Conservation (phyloP, 768 basidiomycete species). For the Phlebiopsis flavidoalba region DNA sequence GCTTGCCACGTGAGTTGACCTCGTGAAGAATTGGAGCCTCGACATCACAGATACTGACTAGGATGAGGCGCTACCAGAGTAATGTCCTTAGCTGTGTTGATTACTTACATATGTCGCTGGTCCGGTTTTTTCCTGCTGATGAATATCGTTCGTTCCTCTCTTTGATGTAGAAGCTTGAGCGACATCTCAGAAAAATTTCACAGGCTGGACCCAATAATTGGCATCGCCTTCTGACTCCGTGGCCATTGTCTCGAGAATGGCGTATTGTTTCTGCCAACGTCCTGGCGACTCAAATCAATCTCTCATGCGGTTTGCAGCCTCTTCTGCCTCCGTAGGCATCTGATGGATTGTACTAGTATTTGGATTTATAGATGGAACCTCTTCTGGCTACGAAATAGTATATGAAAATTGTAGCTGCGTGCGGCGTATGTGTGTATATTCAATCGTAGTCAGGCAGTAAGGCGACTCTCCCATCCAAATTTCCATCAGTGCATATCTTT, state of each 20-base stretch:
- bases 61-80: too few relatives aligned
- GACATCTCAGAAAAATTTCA: background rate
- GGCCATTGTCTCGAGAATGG: background rate
- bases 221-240: background rate
- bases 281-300: background rate
- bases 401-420: too few relatives aligned
- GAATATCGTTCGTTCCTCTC: background rate
- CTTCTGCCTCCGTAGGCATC: too few relatives aligned
- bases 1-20: background rate
- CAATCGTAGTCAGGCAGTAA: background rate
- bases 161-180: background rate
- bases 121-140: background rate
- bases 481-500: slow-evolving; percentile 14
- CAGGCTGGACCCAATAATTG: background rate
- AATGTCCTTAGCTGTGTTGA: background rate
- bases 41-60: too few relatives aligned
- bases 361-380: too few relatives aligned
- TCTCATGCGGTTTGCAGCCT: background rate
- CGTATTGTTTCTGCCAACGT: background rate
- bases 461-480: slow-evolving; percentile 13
- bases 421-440: background rate
- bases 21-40: background rate
- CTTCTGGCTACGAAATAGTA: too few relatives aligned
- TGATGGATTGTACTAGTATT: too few relatives aligned
- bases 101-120: background rate